Evolutionary conservation across 2,329 filamentous ascomycete genomes (phyloP).

Genomic region (Emergomyces orientalis): DNA sequence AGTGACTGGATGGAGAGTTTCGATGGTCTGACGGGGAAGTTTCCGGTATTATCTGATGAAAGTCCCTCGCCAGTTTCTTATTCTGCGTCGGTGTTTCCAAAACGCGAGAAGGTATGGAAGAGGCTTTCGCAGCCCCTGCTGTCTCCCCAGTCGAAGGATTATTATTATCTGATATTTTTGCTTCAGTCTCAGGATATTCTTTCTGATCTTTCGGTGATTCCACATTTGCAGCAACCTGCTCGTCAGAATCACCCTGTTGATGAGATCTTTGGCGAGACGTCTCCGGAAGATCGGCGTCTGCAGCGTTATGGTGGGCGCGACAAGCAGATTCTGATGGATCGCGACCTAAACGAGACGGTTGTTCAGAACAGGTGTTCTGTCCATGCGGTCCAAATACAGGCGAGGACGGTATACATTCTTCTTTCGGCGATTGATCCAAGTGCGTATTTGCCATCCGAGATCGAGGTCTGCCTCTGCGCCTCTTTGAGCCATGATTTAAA

Average conservation of each 20-base stretch:
- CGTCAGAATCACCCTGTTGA: background rate
- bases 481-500: background rate
- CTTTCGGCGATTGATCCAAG: background rate
- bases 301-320: background rate
- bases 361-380: background rate
- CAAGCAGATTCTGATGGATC: background rate
- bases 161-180: background rate
- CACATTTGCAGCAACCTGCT: background rate
- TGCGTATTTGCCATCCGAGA: background rate
- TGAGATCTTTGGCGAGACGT: background rate
- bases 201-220: background rate
- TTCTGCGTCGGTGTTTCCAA: constrained; percentile 32
- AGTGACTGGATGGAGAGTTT: background rate
- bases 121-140: constrained; percentile 21
- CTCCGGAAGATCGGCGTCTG: background rate
- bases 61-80: constrained; percentile 13
- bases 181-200: background rate
- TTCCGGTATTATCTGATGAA: constrained; percentile 26
- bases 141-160: background rate
- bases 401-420: background rate
- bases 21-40: constrained; percentile 28
- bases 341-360: background rate
- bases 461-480: background rate
- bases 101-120: constrained; percentile 33
- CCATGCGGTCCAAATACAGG: background rate